Evolutionary conservation across 179 eudicot species (phyloP), one percentile per base, ranked within the genome.

Genomic region (Drosera spatulata): DNA sequence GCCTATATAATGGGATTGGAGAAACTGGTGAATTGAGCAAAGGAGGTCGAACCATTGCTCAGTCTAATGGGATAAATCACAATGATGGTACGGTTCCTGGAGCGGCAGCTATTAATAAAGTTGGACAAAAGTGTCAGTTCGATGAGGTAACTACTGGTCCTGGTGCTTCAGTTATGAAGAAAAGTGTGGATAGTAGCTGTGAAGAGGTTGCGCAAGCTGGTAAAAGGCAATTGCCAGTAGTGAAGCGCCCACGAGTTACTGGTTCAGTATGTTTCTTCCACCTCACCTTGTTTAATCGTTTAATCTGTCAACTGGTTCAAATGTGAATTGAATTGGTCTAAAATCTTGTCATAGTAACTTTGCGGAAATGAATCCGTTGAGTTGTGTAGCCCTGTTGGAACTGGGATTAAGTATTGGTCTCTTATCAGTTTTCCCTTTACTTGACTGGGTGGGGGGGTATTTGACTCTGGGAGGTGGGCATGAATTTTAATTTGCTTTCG

Each of bases 101-200:
- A 63, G 47, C 42, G 33, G 68, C 61, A 46, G 48, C 63, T 44
- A 61, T 41, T 40, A 62, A 41, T 60, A 62, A 69, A 61, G 64
- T 67, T 47, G n/a, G 63, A 54, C 71, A 67, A 55, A 80, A 77
- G 62, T 72, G 76, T 62, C 69, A 65, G 47, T 72, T 72, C 62
- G 60, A 62, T 39, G 77, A 70, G 61, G 63, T 66, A 53, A 52
- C 13, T 52, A 10, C 61, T 65, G 2, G 44, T 42, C 46, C n/a
- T 2, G 43, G 56, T 42, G 47, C 65, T 50, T 63, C 48, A 11
- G 13, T 48, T 10, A 6, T 8, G 43, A 10, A 50, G 43, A 42
- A 39, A 61, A 59, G 45, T n/a, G 52, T 57, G 39, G 60, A 46
- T 38, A 37, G 39, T 40, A 8, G 10, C 62, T 46, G 56, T 22